A percentile compares a stretch with the other conserved stretches of the same genome.
Conservation (phyloP, 768 basidiomycete species). For the Pleurotus djamor region DNA sequence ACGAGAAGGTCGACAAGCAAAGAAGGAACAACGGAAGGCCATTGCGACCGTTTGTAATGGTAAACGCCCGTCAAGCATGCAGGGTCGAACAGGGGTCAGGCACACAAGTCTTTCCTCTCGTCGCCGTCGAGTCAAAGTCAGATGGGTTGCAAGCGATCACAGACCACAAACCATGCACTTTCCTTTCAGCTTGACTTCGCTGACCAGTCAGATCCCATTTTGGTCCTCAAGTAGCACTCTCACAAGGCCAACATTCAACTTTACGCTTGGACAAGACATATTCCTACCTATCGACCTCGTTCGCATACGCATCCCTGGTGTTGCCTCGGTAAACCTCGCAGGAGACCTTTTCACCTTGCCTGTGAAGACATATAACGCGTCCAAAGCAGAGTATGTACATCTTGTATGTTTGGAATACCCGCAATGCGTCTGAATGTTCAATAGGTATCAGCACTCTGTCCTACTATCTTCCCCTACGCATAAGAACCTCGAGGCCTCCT, state of each 20-base stretch:
- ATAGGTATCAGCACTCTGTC: not conserved
- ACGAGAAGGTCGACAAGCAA: too few species aligned
- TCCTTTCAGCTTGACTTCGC: not conserved
- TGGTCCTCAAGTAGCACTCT: not conserved
- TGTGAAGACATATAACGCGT: not conserved
- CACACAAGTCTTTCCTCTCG: too few species aligned
- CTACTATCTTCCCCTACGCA: not conserved
- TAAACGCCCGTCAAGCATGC: too few species aligned
- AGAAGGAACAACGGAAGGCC: too few species aligned
- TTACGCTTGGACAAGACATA: not conserved
- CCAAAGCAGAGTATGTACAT: not conserved
- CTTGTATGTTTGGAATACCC: not conserved
- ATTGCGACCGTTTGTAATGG: too few species aligned
- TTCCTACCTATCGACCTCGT: not conserved
- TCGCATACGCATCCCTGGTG: not conserved
- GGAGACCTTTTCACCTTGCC: constrained; percentile 1
- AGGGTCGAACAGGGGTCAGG: too few species aligned
- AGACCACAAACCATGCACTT: not conserved
- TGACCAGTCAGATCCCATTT: not conserved
- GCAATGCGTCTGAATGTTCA: not conserved
- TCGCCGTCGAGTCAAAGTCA: too few species aligned
- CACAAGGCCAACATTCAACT: not conserved
- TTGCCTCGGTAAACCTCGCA: not conserved
- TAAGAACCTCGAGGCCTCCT: not conserved
- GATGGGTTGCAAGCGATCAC: too few species aligned